phyloP scores from a whole-genome alignment of 2,329 filamentous ascomycete genomes.

The Clonostachys chloroleuca region DNA sequence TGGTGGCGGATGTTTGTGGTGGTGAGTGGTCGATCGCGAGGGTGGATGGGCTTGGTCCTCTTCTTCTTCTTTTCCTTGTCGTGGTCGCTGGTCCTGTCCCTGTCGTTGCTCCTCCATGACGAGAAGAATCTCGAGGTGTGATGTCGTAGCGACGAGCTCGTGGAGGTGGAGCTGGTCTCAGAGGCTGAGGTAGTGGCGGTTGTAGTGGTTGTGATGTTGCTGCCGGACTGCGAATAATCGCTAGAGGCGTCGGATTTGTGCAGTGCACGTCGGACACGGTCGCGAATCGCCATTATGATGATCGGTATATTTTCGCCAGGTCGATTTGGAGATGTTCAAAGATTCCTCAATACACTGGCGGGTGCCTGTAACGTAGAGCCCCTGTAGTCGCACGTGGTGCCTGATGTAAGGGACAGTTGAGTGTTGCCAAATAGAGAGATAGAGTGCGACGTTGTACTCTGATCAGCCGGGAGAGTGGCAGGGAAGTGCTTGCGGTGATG shows the following conservation, averaged over 20 bases:
- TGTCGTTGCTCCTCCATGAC: constrained; percentile 17
- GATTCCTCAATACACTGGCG: no score
- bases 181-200: neutral
- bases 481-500: no score
- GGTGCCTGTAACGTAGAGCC: no score
- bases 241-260: constrained; percentile 25
- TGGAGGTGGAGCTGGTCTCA: neutral
- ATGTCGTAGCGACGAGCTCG: constrained; percentile 19
- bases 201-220: constrained; percentile 17
- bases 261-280: constrained; percentile 32
- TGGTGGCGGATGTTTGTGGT: constrained; percentile 40
- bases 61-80: constrained; percentile 13
- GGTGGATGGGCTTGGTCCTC: constrained; percentile 24
- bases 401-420: no score
- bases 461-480: no score
- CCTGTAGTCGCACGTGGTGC: no score
- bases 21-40: constrained; percentile 38
- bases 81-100: constrained; percentile 8
- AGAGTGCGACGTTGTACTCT: no score
- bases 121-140: constrained; percentile 19
- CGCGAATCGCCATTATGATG: constrained; percentile 32
- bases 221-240: constrained; percentile 22
- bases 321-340: no score
- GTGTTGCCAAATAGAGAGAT: no score
- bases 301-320: no score